Conservation (phyloP, 768 basidiomycete species). For the Auriscalpium vulgare region DNA sequence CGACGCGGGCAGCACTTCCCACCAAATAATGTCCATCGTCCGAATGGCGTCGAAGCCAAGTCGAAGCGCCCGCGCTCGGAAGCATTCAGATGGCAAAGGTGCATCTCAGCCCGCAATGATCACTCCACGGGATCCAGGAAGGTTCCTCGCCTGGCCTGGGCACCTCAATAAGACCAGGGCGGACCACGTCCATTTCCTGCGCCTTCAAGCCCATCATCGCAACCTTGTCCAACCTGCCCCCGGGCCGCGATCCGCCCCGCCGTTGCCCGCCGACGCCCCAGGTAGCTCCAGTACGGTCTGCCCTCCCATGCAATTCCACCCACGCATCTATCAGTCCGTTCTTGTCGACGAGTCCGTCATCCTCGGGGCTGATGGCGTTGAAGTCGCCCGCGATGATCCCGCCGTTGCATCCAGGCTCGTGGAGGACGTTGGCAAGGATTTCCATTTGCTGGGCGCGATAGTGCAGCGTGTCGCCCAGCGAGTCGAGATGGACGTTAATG, state of each 20-base stretch:
- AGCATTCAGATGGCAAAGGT: too few relatives aligned
- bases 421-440: constrained; percentile 28
- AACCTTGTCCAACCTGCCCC: constrained; percentile 27
- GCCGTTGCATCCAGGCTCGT: constrained; percentile 27
- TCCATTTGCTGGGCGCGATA: constrained; percentile 17
- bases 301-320: constrained; percentile 27
- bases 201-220: constrained; percentile 15
- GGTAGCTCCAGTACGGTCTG: constrained; percentile 26
- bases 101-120: too few relatives aligned
- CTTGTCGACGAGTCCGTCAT: constrained; percentile 28
- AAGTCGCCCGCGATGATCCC: constrained; percentile 42
- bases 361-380: constrained; percentile 32
- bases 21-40: too few relatives aligned
- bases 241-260: constrained; percentile 12
- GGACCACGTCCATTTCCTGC: too few relatives aligned
- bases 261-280: constrained; percentile 28
- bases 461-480: constrained; percentile 17
- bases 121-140: too few relatives aligned
- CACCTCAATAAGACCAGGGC: too few relatives aligned
- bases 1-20: too few relatives aligned
- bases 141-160: too few relatives aligned
- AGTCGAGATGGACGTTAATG: constrained; percentile 33
- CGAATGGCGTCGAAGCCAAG: too few relatives aligned
- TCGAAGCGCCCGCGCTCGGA: too few relatives aligned
- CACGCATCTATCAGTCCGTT: constrained; percentile 35